Conservation (phyloP, 2,329 filamentous ascomycete genomes). For the Aspergillus pseudotamarii region DNA sequence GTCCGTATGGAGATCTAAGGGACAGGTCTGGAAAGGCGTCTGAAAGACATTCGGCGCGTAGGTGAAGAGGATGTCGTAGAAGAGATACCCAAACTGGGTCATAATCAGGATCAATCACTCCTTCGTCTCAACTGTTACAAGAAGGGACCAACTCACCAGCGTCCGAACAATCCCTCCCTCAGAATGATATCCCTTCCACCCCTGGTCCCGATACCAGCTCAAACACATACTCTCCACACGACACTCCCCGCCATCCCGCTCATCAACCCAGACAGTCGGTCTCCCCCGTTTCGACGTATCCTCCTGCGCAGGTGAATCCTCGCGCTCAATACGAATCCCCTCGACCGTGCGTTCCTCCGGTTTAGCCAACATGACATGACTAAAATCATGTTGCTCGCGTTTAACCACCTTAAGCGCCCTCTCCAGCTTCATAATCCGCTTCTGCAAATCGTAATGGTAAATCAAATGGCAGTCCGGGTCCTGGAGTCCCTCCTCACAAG, state of each 20-base stretch:
- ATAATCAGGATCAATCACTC: background rate
- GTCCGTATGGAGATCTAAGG: constrained; percentile 89
- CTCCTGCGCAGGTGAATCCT: constrained; percentile 42
- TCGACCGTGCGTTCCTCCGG: constrained; percentile 74
- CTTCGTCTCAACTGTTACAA: too few species aligned
- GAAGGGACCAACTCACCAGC: constrained; percentile 58
- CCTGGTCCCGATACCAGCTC: constrained; percentile 76
- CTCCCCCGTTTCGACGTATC: constrained; percentile 35
- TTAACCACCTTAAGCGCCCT: constrained; percentile 79
- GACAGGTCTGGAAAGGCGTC: constrained; percentile 91
- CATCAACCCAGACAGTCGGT: constrained; percentile 85
- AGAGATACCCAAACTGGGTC: constrained; percentile 73
- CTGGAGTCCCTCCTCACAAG: constrained; percentile 84
- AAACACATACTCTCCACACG: constrained; percentile 94
- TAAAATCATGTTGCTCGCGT: constrained; percentile 88
- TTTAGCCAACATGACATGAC: constrained; percentile 76
- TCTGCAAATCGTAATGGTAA: constrained; percentile 92
- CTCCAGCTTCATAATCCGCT: constrained; percentile 89
- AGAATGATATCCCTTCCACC: constrained; percentile 93
- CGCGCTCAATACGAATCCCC: constrained; percentile 74
- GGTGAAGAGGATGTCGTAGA: constrained; percentile 89
- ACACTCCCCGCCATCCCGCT: constrained; percentile 71
- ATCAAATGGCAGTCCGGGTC: constrained; percentile 89
- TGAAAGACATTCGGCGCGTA: constrained; percentile 98
- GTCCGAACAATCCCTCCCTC: constrained; percentile 94